These are phyloP conservation scores for Pichia thaimueangensis DNA, from an alignment of 805 yeast genomes.

Conservation along the genomic window DNA sequence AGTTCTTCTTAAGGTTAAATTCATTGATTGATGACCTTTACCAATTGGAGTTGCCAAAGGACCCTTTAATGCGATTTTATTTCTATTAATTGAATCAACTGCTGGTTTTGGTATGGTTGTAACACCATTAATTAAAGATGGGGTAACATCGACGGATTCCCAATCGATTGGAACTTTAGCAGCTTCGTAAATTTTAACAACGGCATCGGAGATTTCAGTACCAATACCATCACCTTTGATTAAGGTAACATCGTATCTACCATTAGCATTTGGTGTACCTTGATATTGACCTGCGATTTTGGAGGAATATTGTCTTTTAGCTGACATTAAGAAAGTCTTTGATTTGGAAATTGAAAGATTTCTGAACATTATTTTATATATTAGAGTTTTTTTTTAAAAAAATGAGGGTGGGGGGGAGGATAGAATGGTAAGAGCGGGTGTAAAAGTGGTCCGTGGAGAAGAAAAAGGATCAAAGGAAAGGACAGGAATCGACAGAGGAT, in stretches of 20 bases:
- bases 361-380: slow-evolving; percentile 5
- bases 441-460: not conserved
- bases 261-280: slow-evolving; percentile 61
- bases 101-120: slow-evolving; percentile 92
- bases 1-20: slow-evolving; percentile 95
- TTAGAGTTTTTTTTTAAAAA: not conserved
- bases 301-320: slow-evolving; percentile 29
- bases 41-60: slow-evolving; percentile 98
- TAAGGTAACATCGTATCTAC: slow-evolving; percentile 88
- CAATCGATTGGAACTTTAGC: slow-evolving; percentile 95
- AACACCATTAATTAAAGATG: slow-evolving; percentile 82
- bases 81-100: slow-evolving; percentile 84
- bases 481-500: not conserved
- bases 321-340: slow-evolving; percentile 10
- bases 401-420: not conserved
- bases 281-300: slow-evolving; percentile 58
- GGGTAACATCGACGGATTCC: slow-evolving; percentile 96
- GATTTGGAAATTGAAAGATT: slow-evolving; percentile 1
- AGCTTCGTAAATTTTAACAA: slow-evolving; percentile 86
- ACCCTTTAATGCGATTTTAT: slow-evolving; percentile 94
- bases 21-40: slow-evolving; percentile 96
- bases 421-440: not conserved
- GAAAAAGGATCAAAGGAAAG: not conserved
- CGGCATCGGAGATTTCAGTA: slow-evolving; percentile 89
- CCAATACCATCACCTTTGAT: slow-evolving; percentile 99